Evolutionary conservation across 2,329 filamentous ascomycete genomes (phyloP).

Genomic region (Botrytis porri): DNA sequence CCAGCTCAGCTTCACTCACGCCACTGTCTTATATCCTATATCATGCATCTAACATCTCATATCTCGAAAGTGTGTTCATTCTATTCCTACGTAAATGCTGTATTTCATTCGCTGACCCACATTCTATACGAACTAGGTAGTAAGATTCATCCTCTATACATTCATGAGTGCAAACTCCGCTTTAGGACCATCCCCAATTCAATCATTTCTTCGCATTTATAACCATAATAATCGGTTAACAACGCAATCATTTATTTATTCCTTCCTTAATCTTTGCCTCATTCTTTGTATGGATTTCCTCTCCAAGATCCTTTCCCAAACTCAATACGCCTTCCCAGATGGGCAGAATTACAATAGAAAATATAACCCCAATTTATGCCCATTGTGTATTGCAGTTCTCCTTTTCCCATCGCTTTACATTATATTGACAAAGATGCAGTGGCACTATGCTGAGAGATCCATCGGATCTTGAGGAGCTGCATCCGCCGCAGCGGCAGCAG

Average conservation of each 20-base stretch:
- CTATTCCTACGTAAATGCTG: too few relatives aligned
- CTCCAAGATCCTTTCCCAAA: not conserved
- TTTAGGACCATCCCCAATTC: not conserved
- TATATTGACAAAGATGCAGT: not conserved
- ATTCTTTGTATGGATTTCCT: not conserved
- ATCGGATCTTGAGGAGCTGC: conserved; percentile 1
- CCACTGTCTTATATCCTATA: not conserved
- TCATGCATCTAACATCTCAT: not conserved
- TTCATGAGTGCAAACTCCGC: not conserved
- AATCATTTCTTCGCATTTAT: not conserved
- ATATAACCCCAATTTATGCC: not conserved
- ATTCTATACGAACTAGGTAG: not conserved
- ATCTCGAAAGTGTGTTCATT: not conserved
- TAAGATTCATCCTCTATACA: not conserved
- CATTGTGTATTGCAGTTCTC: not conserved
- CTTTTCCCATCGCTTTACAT: not conserved
- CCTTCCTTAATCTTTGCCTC: not conserved
- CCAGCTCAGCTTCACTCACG: not conserved
- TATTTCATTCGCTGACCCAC: not conserved
- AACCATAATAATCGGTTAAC: not conserved
- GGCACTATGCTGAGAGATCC: conserved; percentile 9
- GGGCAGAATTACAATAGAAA: not conserved
- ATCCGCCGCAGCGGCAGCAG: not conserved
- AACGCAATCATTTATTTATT: not conserved
- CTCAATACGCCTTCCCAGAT: not conserved